These are phyloP conservation scores for Aspergillus udagawae DNA, from an alignment of 2,329 filamentous ascomycete species.

Conservation along the genomic window DNA sequence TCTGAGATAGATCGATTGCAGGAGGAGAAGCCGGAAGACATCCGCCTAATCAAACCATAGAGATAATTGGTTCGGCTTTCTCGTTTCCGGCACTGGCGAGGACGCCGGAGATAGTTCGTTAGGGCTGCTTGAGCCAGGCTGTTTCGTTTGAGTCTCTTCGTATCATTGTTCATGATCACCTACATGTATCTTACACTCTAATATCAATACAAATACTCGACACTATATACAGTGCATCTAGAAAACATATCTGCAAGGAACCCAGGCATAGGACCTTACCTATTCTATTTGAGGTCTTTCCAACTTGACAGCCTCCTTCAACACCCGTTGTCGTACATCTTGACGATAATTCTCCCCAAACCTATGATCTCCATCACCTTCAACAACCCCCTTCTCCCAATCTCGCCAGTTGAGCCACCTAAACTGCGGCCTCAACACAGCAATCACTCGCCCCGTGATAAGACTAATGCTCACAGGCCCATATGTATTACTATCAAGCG, in stretches of 20 bases:
- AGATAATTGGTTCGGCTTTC: neutral
- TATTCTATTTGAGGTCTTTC: slow-evolving; percentile 27
- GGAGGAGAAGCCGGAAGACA: slow-evolving; percentile 45
- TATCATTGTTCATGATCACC: neutral
- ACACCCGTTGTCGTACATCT: slow-evolving; percentile 32
- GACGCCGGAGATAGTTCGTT: neutral
- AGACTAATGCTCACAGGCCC: slow-evolving; percentile 75
- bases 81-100: neutral
- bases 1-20: slow-evolving; percentile 62
- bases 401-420: slow-evolving; percentile 34
- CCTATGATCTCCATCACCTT: slow-evolving; percentile 18
- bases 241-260: neutral
- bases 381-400: slow-evolving; percentile 32
- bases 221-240: neutral
- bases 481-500: slow-evolving; percentile 82
- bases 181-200: slow-evolving; percentile 15
- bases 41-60: slow-evolving; percentile 39
- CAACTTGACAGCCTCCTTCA: slow-evolving; percentile 35
- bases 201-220: neutral
- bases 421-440: slow-evolving; percentile 63
- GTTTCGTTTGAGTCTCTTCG: neutral
- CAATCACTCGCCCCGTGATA: slow-evolving; percentile 69
- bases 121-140: neutral
- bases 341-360: slow-evolving; percentile 29
- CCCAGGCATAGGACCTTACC: neutral